Evolutionary conservation across 2,329 filamentous ascomycete species (phyloP), one percentile per base, ranked within the genome.

Genomic region (Pseudocercospora cruenta): DNA sequence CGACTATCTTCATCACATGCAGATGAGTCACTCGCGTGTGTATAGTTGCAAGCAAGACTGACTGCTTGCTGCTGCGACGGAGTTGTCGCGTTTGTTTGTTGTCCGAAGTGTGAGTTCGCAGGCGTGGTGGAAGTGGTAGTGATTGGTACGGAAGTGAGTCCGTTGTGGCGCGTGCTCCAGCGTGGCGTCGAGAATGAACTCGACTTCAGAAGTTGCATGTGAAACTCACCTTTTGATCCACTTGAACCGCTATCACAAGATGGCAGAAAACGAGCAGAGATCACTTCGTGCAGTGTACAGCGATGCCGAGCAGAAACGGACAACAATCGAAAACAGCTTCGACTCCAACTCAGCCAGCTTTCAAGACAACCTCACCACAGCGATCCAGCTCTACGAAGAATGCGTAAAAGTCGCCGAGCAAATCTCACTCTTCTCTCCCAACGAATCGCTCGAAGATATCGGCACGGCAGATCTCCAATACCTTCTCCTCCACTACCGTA

Each of bases 361-460:
- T 80, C 87, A 88, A 75, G 85, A 90, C 70, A 88, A 88, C 73
- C 85, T 97, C 71, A 82, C 83, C 66, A 80, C 84, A 45, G 87
- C 91, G 47, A 87, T 96, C 72, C 80, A 86, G 69, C 86, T 88
- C 61, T 94, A 96, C 80, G 84, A 91, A 74, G 84, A 91, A 77
- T 94, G 91, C 78, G 83, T 90, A 65, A 82, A 87, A 66, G 86
- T 91, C 63, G 87, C 92, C 69, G 83, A 87, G 70, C 85, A 88
- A 66, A 83, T 95, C 26, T 90, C 91, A 0, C 83, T 99, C 61
- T 98, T 98, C 85, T 97, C 93, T 72, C 85, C 89, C 39, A 99
- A 99, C 79, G 95, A 99, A 79, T 86, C 87, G 0, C 80, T 94
- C 45, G 95, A 99, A 68, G 95, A 99, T 80, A 82, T 97, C 33